These are phyloP conservation scores for Teratosphaeria pseudoeucalypti DNA, from an alignment of 2,329 filamentous ascomycete genomes.

Conservation along the genomic window DNA sequence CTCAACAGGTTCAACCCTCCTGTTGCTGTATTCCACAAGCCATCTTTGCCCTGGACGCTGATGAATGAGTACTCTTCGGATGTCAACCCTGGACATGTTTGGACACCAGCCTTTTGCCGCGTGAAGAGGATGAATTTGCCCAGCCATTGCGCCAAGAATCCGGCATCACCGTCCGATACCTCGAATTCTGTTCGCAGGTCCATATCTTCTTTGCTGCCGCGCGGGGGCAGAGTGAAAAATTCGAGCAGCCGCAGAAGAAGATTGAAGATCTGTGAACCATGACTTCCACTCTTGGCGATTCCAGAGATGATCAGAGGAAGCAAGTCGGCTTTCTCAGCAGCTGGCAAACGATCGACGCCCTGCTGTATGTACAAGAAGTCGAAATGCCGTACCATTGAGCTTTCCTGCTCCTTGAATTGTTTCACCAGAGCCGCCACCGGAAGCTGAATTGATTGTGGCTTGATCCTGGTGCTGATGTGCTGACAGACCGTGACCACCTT, in stretches of 20 bases:
- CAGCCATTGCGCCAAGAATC: constrained; percentile 64
- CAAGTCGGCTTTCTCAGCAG: constrained; percentile 57
- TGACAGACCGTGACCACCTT: constrained; percentile 66
- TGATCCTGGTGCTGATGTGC: constrained; percentile 57
- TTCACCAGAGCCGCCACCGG: constrained; percentile 76
- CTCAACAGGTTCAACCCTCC: constrained; percentile 57
- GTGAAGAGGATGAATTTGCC: constrained; percentile 64
- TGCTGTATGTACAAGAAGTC: constrained; percentile 85
- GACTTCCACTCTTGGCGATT: constrained; percentile 48
- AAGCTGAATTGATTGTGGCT: constrained; percentile 56
- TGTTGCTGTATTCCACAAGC: constrained; percentile 54
- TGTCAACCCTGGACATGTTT: constrained; percentile 49
- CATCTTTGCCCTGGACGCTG: constrained; percentile 54
- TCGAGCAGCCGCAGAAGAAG: constrained; percentile 67
- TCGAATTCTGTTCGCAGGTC: constrained; percentile 56
- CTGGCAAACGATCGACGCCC: constrained; percentile 54
- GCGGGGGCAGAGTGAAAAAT: constrained; percentile 59
- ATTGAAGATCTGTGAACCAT: constrained; percentile 64
- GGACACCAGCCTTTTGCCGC: constrained; percentile 25
- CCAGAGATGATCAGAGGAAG: constrained; percentile 61
- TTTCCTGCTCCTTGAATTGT: constrained; percentile 73
- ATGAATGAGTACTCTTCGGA: constrained; percentile 59
- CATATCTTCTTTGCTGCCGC: constrained; percentile 69
- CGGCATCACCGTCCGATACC: constrained; percentile 59
- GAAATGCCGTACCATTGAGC: constrained; percentile 71